Percentiles rank a stretch among this genome's conserved stretches.
These are phyloP conservation scores for Spergularia azorica DNA, from an alignment of 179 eudicot genomes.

Conservation along the genomic window DNA sequence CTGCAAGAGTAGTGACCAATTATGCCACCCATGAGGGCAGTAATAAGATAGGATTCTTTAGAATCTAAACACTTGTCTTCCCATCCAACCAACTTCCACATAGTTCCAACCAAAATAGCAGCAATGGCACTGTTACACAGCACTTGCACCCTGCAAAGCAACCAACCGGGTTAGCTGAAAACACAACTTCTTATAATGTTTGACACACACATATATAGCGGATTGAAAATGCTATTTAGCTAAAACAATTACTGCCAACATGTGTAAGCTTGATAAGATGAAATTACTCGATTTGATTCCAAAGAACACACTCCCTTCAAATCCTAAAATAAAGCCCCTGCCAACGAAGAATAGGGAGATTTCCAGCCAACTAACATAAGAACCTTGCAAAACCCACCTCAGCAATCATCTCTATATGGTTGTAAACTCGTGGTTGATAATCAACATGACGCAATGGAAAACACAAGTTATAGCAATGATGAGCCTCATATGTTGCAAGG, in stretches of 20 bases:
- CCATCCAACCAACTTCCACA: conserved; percentile 63
- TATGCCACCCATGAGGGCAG: conserved; percentile 75
- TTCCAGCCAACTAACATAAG: background rate
- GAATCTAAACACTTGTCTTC: conserved; percentile 80
- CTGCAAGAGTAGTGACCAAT: conserved; percentile 90
- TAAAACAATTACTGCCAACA: background rate
- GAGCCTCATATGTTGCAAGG: background rate
- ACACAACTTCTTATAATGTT: too few species aligned
- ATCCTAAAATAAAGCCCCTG: too few species aligned
- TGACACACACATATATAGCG: too few species aligned
- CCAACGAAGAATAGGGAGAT: background rate
- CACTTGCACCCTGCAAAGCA: conserved; percentile 72
- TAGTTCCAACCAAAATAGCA: conserved; percentile 47
- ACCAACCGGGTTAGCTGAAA: background rate
- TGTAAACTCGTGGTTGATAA: too few species aligned
- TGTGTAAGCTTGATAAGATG: too few species aligned
- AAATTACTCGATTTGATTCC: too few species aligned
- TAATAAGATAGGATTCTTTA: conserved; percentile 60
- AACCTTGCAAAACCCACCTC: background rate
- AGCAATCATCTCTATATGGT: background rate
- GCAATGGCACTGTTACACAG: conserved; percentile 75
- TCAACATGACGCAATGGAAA: too few species aligned
- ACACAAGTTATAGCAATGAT: background rate
- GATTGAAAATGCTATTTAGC: background rate
- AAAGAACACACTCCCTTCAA: too few species aligned